phyloP scores from a whole-genome alignment of 2,329 filamentous ascomycete species.

The Chalaropsis thielavioides region DNA sequence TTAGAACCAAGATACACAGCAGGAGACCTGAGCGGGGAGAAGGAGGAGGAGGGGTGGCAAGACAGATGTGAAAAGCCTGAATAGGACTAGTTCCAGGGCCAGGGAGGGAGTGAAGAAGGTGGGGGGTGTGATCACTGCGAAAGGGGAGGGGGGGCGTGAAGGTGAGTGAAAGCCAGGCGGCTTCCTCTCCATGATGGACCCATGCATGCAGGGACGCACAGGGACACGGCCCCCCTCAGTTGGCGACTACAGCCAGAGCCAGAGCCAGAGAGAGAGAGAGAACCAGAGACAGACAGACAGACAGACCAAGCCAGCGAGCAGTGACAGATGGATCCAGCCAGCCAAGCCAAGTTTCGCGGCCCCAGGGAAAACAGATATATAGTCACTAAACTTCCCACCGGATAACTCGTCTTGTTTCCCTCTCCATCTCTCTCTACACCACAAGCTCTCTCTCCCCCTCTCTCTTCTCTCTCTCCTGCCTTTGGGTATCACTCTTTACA shows the following conservation, averaged over 20 bases:
- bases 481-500: slow-evolving; percentile 14
- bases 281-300: not conserved
- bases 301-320: not conserved
- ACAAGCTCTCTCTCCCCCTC: slow-evolving; percentile 18
- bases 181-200: not conserved
- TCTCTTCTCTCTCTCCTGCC: slow-evolving; percentile 11
- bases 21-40: not conserved
- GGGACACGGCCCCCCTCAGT: slow-evolving; percentile 2
- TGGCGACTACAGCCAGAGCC: not conserved
- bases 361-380: slow-evolving; percentile 7
- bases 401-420: not conserved
- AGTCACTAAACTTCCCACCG: slow-evolving; percentile 7
- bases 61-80: not conserved
- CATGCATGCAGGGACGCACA: not conserved
- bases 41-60: not conserved
- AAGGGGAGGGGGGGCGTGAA: not conserved
- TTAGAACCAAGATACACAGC: not conserved
- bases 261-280: not conserved
- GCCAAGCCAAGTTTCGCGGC: not conserved
- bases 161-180: not conserved
- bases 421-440: slow-evolving; percentile 5
- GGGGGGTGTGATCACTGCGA: not conserved
- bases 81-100: not conserved
- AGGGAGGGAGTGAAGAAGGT: not conserved
- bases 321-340: too few species aligned